phyloP scores from a whole-genome alignment of 768 basidiomycete species.

The Suillus spraguei region DNA sequence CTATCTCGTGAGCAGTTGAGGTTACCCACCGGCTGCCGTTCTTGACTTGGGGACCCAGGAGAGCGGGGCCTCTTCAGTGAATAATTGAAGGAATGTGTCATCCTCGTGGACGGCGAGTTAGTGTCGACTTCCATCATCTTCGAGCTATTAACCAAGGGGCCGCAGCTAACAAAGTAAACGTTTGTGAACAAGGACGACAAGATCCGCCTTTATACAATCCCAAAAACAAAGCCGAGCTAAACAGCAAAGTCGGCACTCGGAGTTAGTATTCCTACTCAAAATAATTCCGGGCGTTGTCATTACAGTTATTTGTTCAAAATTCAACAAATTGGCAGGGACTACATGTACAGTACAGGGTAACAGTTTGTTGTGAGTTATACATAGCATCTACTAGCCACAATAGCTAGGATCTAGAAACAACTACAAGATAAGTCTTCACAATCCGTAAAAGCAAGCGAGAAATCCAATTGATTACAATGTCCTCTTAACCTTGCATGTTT shows the following conservation, averaged over 20 bases:
- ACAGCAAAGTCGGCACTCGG: background rate
- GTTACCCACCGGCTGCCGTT: slow-evolving; percentile 56
- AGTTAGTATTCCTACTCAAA: background rate
- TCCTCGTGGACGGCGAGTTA: slow-evolving; percentile 42
- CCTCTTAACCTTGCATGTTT: slow-evolving; percentile 54
- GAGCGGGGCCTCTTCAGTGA: slow-evolving; percentile 61
- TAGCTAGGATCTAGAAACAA: slow-evolving; percentile 4
- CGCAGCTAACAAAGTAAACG: background rate
- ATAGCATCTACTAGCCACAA: background rate
- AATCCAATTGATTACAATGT: background rate
- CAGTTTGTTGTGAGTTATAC: slow-evolving; percentile 2
- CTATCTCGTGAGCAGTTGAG: background rate
- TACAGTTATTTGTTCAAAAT: background rate
- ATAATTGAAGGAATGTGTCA: slow-evolving; percentile 36
- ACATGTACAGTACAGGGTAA: background rate
- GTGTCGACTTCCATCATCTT: slow-evolving; percentile 58
- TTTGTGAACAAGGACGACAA: background rate
- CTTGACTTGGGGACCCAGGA: slow-evolving; percentile 49
- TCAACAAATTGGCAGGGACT: background rate
- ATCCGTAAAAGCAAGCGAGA: background rate
- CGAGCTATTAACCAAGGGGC: background rate
- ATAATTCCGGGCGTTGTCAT: background rate
- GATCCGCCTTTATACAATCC: slow-evolving; percentile 4
- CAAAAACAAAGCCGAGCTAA: background rate
- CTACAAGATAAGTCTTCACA: background rate